Evolutionary conservation across 257 asterid genomes (phyloP).

Genomic region (Rauvolfia tetraphylla): DNA sequence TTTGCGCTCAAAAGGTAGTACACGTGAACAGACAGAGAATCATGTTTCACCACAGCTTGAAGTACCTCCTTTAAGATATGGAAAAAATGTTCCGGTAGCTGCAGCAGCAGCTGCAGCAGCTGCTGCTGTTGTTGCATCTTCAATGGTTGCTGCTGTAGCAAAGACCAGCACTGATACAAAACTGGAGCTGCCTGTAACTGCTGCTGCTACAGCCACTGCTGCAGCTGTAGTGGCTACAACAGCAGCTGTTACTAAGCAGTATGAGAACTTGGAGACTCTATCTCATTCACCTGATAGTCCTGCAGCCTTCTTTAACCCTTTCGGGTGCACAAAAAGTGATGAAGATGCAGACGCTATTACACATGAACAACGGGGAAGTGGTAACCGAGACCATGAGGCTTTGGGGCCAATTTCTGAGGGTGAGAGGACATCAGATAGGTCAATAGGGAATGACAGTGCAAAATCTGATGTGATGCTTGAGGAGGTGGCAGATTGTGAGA

Average conservation of each 20-base stretch:
- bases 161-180: constrained; percentile 49
- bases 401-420: constrained; percentile 53
- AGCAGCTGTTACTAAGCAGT: constrained; percentile 74
- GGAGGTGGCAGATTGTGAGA: constrained; percentile 97
- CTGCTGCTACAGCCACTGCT: constrained; percentile 92
- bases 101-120: constrained; percentile 87
- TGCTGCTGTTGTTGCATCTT: constrained; percentile 91
- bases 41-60: constrained; percentile 45
- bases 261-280: constrained; percentile 49
- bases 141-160: constrained; percentile 84
- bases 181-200: constrained; percentile 80
- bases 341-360: constrained; percentile 44
- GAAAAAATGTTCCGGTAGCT: constrained; percentile 64
- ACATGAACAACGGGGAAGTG: constrained; percentile 47
- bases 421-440: constrained; percentile 85
- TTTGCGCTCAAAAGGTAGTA: constrained; percentile 37
- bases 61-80: constrained; percentile 34
- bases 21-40: constrained; percentile 33
- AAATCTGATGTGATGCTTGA: constrained; percentile 75
- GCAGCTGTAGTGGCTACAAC: constrained; percentile 91
- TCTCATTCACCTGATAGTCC: constrained; percentile 46
- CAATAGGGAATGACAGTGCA: constrained; percentile 63
- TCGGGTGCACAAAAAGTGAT: constrained; percentile 43
- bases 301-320: constrained; percentile 28
- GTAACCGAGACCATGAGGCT: constrained; percentile 46